Evolutionary conservation across 306 rosid species (phyloP).

Genomic region (Malus orientalis): DNA sequence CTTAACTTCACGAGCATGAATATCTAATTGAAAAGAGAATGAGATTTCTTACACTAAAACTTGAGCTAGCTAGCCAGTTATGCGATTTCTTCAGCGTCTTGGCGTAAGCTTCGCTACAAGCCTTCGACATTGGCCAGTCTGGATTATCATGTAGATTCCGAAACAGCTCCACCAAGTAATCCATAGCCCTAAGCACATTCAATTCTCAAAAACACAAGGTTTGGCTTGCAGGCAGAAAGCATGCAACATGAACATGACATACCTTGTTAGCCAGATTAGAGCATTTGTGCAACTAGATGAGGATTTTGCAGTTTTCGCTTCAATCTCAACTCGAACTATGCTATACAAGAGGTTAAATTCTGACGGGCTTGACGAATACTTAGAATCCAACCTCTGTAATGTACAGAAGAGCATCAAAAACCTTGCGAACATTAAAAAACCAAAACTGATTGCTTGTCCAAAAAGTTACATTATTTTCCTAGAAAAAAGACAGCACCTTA

Average conservation of each 20-base stretch:
- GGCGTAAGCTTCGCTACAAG: constrained; percentile 53
- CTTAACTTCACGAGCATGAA: not conserved
- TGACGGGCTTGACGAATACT: constrained; percentile 39
- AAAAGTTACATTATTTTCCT: not conserved
- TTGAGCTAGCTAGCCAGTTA: constrained; percentile 68
- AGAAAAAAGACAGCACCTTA: constrained; percentile 1
- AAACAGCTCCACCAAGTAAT: constrained; percentile 66
- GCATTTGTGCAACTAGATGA: constrained; percentile 75
- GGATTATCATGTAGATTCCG: constrained; percentile 41
- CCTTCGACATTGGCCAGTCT: constrained; percentile 65
- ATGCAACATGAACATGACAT: not conserved
- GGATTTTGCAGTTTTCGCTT: constrained; percentile 49
- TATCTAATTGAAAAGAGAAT: not conserved
- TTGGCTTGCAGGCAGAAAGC: not conserved
- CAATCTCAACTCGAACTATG: constrained; percentile 54
- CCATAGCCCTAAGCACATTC: constrained; percentile 47
- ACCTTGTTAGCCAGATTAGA: constrained; percentile 76
- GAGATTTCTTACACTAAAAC: constrained; percentile 42
- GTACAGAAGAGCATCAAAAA: not conserved
- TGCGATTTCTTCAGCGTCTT: constrained; percentile 70
- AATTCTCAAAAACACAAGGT: not conserved
- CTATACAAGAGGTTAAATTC: constrained; percentile 46
- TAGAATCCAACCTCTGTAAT: constrained; percentile 59
- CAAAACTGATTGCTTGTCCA: not conserved
- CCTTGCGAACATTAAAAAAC: not conserved